phyloP scores from a whole-genome alignment of 2,329 filamentous ascomycete species.

The Teratosphaeria gauchensis region DNA sequence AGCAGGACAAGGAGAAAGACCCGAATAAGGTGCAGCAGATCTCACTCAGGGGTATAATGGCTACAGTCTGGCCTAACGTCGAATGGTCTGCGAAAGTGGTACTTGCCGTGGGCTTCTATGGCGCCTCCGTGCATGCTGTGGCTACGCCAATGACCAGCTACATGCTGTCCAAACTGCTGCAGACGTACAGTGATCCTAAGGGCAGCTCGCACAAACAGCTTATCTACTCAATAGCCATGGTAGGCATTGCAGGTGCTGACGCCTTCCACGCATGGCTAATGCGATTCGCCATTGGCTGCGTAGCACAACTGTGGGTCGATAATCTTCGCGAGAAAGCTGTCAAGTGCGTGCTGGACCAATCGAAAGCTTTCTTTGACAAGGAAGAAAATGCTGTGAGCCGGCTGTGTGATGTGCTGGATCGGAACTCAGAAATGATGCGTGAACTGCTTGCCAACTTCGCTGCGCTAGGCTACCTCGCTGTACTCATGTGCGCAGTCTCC shows the following conservation, averaged over 20 bases:
- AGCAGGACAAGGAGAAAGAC: conserved; percentile 4
- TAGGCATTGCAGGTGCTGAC: conserved; percentile 59
- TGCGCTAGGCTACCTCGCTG: conserved; percentile 57
- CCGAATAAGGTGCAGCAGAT: conserved; percentile 1
- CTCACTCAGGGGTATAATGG: conserved; percentile 7
- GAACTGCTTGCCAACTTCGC: conserved; percentile 72
- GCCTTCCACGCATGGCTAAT: conserved; percentile 55
- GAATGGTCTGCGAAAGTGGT: conserved; percentile 40
- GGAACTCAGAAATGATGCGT: conserved; percentile 78
- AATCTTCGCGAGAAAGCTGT: conserved; percentile 59
- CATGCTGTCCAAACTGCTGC: conserved; percentile 62
- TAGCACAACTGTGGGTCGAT: conserved; percentile 70
- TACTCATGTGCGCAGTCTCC: conserved; percentile 58
- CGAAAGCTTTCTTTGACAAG: conserved; percentile 67
- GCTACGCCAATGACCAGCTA: conserved; percentile 67
- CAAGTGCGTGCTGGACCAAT: conserved; percentile 61
- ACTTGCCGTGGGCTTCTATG: conserved; percentile 51
- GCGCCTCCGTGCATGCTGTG: conserved; percentile 54
- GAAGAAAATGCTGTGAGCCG: conserved; percentile 53
- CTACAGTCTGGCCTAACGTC: conserved; percentile 62
- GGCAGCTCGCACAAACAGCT: conserved; percentile 43
- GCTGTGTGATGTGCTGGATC: conserved; percentile 64
- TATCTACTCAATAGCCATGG: conserved; percentile 60
- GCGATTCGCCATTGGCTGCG: conserved; percentile 62
- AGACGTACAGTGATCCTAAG: conserved; percentile 53